A percentile compares a stretch with the other conserved stretches of the same genome.
phyloP scores from a whole-genome alignment of 179 eudicot genomes.

The Silene coronaria region DNA sequence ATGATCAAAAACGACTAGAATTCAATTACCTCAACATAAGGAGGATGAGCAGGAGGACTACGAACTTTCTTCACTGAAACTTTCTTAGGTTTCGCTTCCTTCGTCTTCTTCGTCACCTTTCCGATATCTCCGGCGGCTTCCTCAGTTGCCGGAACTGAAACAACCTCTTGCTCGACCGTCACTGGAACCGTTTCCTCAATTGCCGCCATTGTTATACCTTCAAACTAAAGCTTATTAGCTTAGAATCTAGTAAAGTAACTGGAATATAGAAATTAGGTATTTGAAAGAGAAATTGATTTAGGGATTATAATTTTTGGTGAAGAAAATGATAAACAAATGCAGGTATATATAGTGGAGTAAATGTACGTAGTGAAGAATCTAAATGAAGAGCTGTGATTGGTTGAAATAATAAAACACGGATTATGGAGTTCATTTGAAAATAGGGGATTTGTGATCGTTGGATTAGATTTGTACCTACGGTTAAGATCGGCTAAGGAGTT shows the following conservation, averaged over 20 bases:
- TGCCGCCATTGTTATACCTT: slow-evolving; percentile 23
- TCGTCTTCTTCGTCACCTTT: slow-evolving; percentile 19
- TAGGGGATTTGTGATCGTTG: slow-evolving; percentile 30
- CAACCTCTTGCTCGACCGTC: slow-evolving; percentile 17
- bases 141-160: slow-evolving; percentile 20
- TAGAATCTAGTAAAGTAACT: not conserved
- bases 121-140: slow-evolving; percentile 15
- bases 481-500: not conserved
- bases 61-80: slow-evolving; percentile 28
- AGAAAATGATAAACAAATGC: slow-evolving; percentile 15
- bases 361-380: slow-evolving; percentile 21
- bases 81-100: slow-evolving; percentile 37
- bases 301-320: slow-evolving; percentile 4
- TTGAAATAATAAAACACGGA: slow-evolving; percentile 41
- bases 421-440: slow-evolving; percentile 20
- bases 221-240: not conserved
- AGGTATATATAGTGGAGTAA: slow-evolving; percentile 43
- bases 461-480: slow-evolving; percentile 57
- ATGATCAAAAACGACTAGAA: not conserved
- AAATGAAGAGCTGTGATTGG: slow-evolving; percentile 49
- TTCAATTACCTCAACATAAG: slow-evolving; percentile 43
- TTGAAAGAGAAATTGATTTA: not conserved
- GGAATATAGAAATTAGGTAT: not conserved
- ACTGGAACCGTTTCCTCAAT: slow-evolving; percentile 18
- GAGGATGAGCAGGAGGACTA: slow-evolving; percentile 40